Conservation (phyloP, 257 asterid genomes). For the Ligustrum vulgare region DNA sequence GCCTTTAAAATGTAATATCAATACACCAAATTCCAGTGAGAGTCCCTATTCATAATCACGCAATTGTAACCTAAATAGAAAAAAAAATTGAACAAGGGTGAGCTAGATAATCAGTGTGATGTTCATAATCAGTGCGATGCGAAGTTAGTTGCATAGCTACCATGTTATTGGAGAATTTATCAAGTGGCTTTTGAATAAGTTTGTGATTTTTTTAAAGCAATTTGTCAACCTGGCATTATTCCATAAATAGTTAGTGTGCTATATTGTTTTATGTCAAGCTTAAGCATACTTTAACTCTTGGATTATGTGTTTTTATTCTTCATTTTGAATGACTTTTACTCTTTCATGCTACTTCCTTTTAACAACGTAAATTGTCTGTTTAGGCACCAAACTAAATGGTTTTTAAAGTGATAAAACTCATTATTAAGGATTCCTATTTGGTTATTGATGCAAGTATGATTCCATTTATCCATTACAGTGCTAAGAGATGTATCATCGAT, state of each 20-base stretch:
- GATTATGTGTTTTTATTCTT: background rate
- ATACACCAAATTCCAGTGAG: too few species aligned
- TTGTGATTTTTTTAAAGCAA: background rate
- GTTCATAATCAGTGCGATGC: too few species aligned
- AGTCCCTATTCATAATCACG: too few species aligned
- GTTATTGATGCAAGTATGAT: background rate
- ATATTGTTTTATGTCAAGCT: too few species aligned
- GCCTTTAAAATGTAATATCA: too few species aligned
- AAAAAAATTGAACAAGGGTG: too few species aligned
- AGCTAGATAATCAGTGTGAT: too few species aligned
- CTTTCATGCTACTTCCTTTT: slow-evolving; percentile 2
- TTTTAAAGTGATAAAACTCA: slow-evolving; percentile 17
- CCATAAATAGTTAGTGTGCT: background rate
- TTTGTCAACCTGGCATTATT: background rate
- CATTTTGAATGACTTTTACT: slow-evolving; percentile 9
- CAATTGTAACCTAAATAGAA: too few species aligned
- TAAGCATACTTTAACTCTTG: background rate
- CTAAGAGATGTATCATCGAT: background rate
- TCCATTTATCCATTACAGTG: background rate
- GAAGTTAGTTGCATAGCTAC: too few species aligned
- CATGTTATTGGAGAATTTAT: background rate
- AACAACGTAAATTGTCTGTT: slow-evolving; percentile 11
- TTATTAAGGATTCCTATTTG: slow-evolving; percentile 22
- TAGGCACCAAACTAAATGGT: slow-evolving; percentile 2
- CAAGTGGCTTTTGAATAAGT: background rate